Conservation (phyloP, 805 yeast genomes). For the Saturnispora dispora region DNA sequence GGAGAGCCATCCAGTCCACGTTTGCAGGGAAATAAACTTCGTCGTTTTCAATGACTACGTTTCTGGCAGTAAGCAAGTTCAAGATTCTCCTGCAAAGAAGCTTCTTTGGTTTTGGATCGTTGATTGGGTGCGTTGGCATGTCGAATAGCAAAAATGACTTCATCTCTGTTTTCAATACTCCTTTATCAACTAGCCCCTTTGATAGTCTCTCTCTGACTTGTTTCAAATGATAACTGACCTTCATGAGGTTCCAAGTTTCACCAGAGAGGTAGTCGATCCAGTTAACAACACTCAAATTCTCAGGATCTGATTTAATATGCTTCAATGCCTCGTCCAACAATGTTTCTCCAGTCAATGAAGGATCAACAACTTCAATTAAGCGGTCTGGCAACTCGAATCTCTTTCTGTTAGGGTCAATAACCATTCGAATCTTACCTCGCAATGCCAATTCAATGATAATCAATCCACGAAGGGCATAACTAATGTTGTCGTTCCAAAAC, state of each 20-base stretch:
- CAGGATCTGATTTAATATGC: conserved; percentile 78
- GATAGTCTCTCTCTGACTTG: conserved; percentile 96
- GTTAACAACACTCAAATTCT: conserved; percentile 64
- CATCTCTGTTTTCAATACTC: conserved; percentile 90
- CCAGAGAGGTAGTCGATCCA: conserved; percentile 95
- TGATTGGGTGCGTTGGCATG: conserved; percentile 97
- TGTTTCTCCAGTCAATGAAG: conserved; percentile 87
- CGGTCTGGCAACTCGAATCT: conserved; percentile 84
- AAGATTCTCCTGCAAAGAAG: conserved; percentile 66
- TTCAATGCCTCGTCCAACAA: conserved; percentile 87
- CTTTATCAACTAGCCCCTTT: conserved; percentile 95
- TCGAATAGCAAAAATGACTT: conserved; percentile 90
- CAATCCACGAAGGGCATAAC: conserved; percentile 93
- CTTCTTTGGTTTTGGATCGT: conserved; percentile 79
- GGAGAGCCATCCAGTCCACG: conserved; percentile 58
- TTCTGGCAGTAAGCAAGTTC: conserved; percentile 61
- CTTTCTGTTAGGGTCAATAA: conserved; percentile 86
- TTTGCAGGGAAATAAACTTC: conserved; percentile 61
- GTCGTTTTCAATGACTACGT: conserved; percentile 44
- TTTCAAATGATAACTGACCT: conserved; percentile 88
- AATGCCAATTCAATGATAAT: conserved; percentile 87
- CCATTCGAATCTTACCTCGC: conserved; percentile 79
- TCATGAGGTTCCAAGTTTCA: conserved; percentile 95
- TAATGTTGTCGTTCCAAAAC: conserved; percentile 96
- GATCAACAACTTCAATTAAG: conserved; percentile 77